Percentiles rank a stretch among this genome's conserved stretches.
Evolutionary conservation across 2,329 filamentous ascomycete genomes (phyloP).

Genomic region (Endocalyx cinctus): DNA sequence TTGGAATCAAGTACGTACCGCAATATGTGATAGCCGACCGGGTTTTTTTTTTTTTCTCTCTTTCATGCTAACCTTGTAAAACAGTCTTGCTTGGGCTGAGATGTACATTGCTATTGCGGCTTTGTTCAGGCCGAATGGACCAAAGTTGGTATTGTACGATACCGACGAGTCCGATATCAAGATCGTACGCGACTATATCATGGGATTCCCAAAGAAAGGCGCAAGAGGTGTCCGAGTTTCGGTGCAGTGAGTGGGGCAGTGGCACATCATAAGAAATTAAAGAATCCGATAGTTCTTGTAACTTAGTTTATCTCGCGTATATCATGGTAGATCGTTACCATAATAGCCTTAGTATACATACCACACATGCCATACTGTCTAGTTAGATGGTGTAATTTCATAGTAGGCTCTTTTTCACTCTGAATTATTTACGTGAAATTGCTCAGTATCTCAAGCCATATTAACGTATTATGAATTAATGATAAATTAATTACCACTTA

Average conservation of each 20-base stretch:
- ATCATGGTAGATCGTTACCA: too few relatives aligned
- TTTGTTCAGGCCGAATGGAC: not conserved
- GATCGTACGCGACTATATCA: slow-evolving; percentile 1
- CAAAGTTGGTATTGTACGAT: not conserved
- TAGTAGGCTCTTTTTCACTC: too few relatives aligned
- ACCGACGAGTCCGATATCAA: slow-evolving; percentile 1
- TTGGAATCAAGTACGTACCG: slow-evolving; percentile 1
- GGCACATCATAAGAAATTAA: too few relatives aligned
- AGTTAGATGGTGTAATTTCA: too few relatives aligned
- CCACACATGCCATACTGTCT: too few relatives aligned
- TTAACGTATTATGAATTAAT: too few relatives aligned
- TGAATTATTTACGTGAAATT: too few relatives aligned
- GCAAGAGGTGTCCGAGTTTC: not conserved
- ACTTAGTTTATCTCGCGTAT: not conserved
- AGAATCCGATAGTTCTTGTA: not conserved
- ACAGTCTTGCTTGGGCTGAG: slow-evolving; percentile 2
- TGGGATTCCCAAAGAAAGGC: not conserved
- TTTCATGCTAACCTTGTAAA: not conserved
- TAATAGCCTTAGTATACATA: too few relatives aligned
- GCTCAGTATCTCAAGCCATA: too few relatives aligned
- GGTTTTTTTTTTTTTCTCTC: too few relatives aligned
- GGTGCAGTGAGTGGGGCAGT: not conserved
- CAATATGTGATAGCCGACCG: not conserved
- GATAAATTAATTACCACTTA: too few relatives aligned
- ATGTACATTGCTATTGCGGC: slow-evolving; percentile 1